Base-by-base conservation (phyloP, 2,329 filamentous ascomycete species). In the Colletotrichum tropicicola region DNA sequence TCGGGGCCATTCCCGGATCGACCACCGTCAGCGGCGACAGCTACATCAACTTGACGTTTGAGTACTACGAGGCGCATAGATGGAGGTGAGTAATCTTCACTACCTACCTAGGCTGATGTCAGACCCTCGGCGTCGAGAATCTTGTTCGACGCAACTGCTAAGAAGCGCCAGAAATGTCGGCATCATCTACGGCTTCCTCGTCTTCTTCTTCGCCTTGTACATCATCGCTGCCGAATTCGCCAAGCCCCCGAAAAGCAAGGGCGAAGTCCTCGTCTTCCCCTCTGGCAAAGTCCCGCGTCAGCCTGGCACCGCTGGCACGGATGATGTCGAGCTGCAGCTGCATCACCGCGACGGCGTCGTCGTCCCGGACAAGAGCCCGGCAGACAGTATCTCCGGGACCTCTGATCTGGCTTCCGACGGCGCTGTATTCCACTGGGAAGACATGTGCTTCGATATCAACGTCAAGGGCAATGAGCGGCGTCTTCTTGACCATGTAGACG, bases 401-500 rank as follows among this genome's bases (percentile, higher is more conserved):
- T 35, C 32, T 6, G 32, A 15, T 5, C 9, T 15, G 3, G 6
- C 32, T 6, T 15, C 41, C 8, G 21, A 9, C 9, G 23, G 85
- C 9, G 85, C 88, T 15, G 86, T 91, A 39, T 92, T 92, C 75
- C 88, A 90, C 67, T 92, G 90, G 90, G 81, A 87, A 60, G 83
- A 91, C 67, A 85, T 92, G 2, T 90, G 87, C 73, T 93, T 75
- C 30, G 73, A 81, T 35, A 79, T 81, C 70, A 87, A 87, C 69
- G 91, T 92, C 73, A 92, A 92, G 74, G 81, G 81, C 3, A 85
- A 91, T 65, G 75, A 81, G 2, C 85, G 91, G 10, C 85, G 88
- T 28, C 86, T 94, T 68, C 77, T 94, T 37, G 87, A 93, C 68
- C 82, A 91, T 57, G 89, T 93, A 3, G 88, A 92, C 71, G 91